phyloP scores from a whole-genome alignment of 1,139 yeast genomes.

The Saccharomyces hybrid region DNA sequence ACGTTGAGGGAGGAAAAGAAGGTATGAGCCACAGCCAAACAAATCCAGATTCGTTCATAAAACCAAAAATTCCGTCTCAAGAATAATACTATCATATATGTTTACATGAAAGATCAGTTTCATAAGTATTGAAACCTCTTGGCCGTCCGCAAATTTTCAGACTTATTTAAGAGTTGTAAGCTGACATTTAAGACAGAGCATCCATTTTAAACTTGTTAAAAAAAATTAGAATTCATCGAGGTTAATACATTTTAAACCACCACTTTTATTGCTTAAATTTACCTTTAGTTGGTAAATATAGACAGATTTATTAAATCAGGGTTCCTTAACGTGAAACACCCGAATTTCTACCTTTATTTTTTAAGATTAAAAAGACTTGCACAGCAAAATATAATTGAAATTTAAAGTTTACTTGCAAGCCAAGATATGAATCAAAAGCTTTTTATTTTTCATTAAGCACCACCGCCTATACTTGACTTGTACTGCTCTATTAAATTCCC shows the following conservation, averaged over 20 bases:
- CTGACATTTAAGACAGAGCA: neutral
- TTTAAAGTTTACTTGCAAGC: neutral
- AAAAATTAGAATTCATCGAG: neutral
- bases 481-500: neutral
- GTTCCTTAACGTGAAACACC: neutral
- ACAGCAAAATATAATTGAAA: neutral
- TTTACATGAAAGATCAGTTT: neutral
- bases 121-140: neutral
- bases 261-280: neutral
- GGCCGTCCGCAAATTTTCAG: neutral
- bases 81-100: neutral
- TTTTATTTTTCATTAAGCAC: neutral
- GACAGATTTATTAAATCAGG: too few relatives aligned
- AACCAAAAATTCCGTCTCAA: neutral
- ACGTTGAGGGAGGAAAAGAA: neutral
- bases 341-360: neutral
- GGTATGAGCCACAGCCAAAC: neutral
- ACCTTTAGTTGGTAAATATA: neutral
- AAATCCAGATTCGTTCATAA: neutral
- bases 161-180: neutral
- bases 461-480: neutral
- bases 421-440: neutral
- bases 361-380: neutral
- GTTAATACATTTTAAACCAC: neutral
- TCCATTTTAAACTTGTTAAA: neutral